Evolutionary conservation across 129 eudicot species (phyloP).

Genomic region (Pulicaria dysenterica): DNA sequence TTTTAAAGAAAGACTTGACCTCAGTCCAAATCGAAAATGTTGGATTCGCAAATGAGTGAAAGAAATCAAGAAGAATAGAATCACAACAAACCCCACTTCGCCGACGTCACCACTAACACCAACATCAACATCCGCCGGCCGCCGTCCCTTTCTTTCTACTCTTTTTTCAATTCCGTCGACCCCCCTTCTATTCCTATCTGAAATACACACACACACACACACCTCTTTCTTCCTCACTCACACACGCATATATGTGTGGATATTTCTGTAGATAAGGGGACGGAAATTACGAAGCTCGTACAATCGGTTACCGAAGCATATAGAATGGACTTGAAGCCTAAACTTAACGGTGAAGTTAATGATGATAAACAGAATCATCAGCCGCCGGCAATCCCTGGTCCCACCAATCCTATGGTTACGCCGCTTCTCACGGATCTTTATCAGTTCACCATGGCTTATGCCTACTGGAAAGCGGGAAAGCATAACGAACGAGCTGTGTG

Average conservation of each 20-base stretch:
- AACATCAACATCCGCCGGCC: slow-evolving; percentile 14
- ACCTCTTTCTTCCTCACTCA: slow-evolving; percentile 16
- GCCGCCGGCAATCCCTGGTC: slow-evolving; percentile 44
- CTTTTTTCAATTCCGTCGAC: not conserved
- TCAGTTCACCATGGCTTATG: slow-evolving; percentile 98
- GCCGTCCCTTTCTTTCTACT: not conserved
- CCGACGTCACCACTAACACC: slow-evolving; percentile 34
- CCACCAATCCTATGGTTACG: slow-evolving; percentile 96
- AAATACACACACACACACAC: not conserved
- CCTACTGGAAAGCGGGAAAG: slow-evolving; percentile 98
- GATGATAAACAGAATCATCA: slow-evolving; percentile 26
- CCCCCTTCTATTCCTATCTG: not conserved
- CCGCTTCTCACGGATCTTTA: slow-evolving; percentile 87
- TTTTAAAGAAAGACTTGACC: too few relatives aligned
- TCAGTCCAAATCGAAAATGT: too few relatives aligned
- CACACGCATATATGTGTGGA: not conserved
- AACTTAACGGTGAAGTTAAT: slow-evolving; percentile 46
- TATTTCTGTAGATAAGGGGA: slow-evolving; percentile 1
- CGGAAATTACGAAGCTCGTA: slow-evolving; percentile 2
- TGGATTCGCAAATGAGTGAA: not conserved
- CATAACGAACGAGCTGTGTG: slow-evolving; percentile 93
- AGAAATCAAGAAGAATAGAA: slow-evolving; percentile 20
- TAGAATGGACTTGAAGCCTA: slow-evolving; percentile 34
- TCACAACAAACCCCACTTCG: slow-evolving; percentile 29
- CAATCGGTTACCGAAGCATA: not conserved